phyloP scores from a whole-genome alignment of 768 basidiomycete species.

The Pleurotus eryngii region DNA sequence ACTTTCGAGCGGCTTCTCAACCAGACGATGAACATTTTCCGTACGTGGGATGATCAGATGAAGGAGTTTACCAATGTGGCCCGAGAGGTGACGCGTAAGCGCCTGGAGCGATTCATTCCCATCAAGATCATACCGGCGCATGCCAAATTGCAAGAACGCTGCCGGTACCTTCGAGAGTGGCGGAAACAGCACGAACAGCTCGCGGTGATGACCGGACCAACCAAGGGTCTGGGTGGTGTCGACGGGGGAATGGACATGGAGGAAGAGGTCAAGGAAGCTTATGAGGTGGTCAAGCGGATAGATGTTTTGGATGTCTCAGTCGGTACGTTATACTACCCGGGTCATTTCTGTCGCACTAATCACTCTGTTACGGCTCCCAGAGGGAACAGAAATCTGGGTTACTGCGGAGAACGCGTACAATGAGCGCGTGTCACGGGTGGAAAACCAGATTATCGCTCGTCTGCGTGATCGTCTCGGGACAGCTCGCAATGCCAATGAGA shows the following conservation, averaged over 20 bases:
- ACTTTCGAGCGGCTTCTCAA: constrained; percentile 86
- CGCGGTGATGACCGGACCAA: constrained; percentile 94
- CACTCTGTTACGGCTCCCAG: constrained; percentile 34
- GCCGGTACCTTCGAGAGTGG: constrained; percentile 86
- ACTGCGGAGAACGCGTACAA: constrained; percentile 97
- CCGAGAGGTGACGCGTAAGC: constrained; percentile 87
- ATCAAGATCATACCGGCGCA: constrained; percentile 94
- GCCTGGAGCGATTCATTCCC: constrained; percentile 90
- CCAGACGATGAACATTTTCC: constrained; percentile 75
- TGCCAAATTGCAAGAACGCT: constrained; percentile 84
- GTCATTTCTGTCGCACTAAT: not conserved
- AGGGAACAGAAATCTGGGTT: constrained; percentile 98
- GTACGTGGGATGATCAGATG: constrained; percentile 85
- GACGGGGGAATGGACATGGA: constrained; percentile 96
- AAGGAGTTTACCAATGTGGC: constrained; percentile 93
- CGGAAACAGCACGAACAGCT: constrained; percentile 97
- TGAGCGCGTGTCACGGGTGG: constrained; percentile 93
- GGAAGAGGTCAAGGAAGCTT: constrained; percentile 93
- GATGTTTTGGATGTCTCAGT: constrained; percentile 93
- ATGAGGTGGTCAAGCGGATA: constrained; percentile 95
- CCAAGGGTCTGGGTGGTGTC: constrained; percentile 73
- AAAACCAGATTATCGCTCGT: constrained; percentile 97
- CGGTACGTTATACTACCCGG: constrained; percentile 46
- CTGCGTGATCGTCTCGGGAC: constrained; percentile 90
- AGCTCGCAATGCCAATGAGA: constrained; percentile 96